Evolutionary conservation across 2,329 filamentous ascomycete genomes (phyloP).

Genomic region (Kalaharituber pfeilii): DNA sequence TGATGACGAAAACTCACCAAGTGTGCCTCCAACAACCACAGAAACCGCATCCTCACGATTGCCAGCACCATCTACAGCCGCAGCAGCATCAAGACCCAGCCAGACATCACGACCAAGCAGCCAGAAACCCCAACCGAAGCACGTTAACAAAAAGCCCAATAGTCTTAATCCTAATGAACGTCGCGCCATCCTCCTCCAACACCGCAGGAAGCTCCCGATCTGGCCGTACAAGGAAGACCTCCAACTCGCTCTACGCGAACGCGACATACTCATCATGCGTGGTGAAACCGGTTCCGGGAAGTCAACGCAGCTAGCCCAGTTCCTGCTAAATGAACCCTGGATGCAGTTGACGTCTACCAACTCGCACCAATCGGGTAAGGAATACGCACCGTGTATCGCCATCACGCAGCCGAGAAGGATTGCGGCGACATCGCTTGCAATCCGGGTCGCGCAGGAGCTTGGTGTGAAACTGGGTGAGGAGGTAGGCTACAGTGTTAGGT

Average conservation of each 20-base stretch:
- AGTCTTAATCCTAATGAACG: too few relatives aligned
- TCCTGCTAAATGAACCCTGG: conserved; percentile 64
- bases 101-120: neutral
- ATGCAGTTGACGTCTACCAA: conserved; percentile 39
- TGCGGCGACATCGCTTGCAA: conserved; percentile 77
- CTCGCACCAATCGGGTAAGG: conserved; percentile 32
- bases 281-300: conserved; percentile 96
- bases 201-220: conserved; percentile 57
- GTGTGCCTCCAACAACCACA: neutral
- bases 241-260: conserved; percentile 41
- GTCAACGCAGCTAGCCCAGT: conserved; percentile 90
- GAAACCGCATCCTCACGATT: neutral
- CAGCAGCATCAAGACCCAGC: neutral
- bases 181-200: conserved; percentile 7
- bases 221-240: conserved; percentile 59
- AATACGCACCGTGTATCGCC: conserved; percentile 61
- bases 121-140: neutral
- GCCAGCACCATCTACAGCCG: neutral
- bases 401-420: conserved; percentile 90
- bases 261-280: conserved; percentile 65
- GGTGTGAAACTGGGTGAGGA: conserved; percentile 39
- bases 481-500: conserved; percentile 83
- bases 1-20: neutral
- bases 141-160: too few relatives aligned
- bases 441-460: conserved; percentile 73